A percentile compares a stretch with the other conserved stretches of the same genome.
These are phyloP conservation scores for Annulohypoxylon moriforme DNA, from an alignment of 495 filamentous ascomycete genomes.

Conservation along the genomic window DNA sequence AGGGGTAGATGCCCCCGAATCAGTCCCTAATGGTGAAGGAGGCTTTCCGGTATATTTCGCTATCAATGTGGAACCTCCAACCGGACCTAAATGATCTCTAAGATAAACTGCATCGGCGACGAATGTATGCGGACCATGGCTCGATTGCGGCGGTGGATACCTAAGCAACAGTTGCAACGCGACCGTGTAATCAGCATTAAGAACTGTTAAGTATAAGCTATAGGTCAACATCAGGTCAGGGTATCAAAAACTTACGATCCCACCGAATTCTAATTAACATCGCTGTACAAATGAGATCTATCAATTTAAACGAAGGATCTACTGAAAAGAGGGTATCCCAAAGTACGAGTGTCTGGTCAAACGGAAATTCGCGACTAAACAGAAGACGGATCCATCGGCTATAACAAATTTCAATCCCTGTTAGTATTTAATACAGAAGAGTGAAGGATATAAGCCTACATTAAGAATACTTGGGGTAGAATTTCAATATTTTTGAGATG, in stretches of 20 bases:
- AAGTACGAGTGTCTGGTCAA: constrained; percentile 81
- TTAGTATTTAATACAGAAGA: neutral
- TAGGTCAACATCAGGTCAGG: too few relatives aligned
- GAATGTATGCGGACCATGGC: constrained; percentile 77
- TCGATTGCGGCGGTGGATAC: constrained; percentile 75
- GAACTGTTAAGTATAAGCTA: constrained; percentile 62
- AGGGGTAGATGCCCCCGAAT: constrained; percentile 49
- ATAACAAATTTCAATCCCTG: constrained; percentile 21
- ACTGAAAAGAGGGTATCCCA: constrained; percentile 95
- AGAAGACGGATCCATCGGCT: constrained; percentile 95
- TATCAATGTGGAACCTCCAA: constrained; percentile 79
- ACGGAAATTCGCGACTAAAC: constrained; percentile 93
- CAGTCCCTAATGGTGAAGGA: constrained; percentile 60
- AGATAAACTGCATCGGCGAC: constrained; percentile 91
- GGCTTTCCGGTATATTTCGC: constrained; percentile 81
- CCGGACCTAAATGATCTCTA: constrained; percentile 75
- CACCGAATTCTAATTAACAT: constrained; percentile 95
- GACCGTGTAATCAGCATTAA: constrained; percentile 85
- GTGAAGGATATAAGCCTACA: constrained; percentile 66
- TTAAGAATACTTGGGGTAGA: constrained; percentile 95
- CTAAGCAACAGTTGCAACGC: constrained; percentile 84
- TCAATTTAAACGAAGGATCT: constrained; percentile 81
- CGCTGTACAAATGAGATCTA: constrained; percentile 89
- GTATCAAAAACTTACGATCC: constrained; percentile 86
- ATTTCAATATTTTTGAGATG: constrained; percentile 89